Evolutionary conservation across 116 monocot species (phyloP), one percentile per base, ranked within the genome.

Genomic region (Thalassia testudinum): DNA sequence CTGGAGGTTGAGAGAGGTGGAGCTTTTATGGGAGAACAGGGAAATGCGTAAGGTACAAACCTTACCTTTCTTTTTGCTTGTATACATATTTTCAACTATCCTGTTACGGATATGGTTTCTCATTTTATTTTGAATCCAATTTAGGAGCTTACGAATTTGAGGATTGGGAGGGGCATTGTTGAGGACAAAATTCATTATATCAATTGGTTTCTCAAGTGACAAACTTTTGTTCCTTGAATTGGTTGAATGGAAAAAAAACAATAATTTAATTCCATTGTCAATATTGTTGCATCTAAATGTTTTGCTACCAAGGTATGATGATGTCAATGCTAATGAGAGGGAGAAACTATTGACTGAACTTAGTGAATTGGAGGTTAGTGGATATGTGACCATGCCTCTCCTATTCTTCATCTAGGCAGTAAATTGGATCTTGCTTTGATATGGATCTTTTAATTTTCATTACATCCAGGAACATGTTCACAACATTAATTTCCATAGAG

Each of bases 151-250:
- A 74, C 65, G 17, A 53, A 69, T 18, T 69, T 83, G 45, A 77
- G 92, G 43, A 80, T 52, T 50, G 80, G 78, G 17, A 69, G 83
- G 37, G 83, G 80, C 66, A 57, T 62, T 61, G 53, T 92, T 52
- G 92, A 92, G 54, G 92, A 93, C 66, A 75, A 73, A 73, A 78
- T 93, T 58, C 83, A 93, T 81, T 75, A 70, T 66, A 65, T 80
- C 21, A 83, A 71, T 53, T 93, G 83, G 87, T 78, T 75, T 71
- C 75, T 93, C 37, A 73, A 75, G 92, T 93, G n/a, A n/a, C n/a
- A n/a, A 81, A 71, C 77, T 53, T n/a, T 49, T 22, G 7, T 23
- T 58, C 4, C 45, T 45, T 45, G 2, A n/a, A n/a, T 15, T 45
- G 18, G 2, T 45, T 45, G 15, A 3, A 15, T 45, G 7, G 4